Conservation (phyloP, 2,329 filamentous ascomycete species). For the Parastagonospora nodorum region DNA sequence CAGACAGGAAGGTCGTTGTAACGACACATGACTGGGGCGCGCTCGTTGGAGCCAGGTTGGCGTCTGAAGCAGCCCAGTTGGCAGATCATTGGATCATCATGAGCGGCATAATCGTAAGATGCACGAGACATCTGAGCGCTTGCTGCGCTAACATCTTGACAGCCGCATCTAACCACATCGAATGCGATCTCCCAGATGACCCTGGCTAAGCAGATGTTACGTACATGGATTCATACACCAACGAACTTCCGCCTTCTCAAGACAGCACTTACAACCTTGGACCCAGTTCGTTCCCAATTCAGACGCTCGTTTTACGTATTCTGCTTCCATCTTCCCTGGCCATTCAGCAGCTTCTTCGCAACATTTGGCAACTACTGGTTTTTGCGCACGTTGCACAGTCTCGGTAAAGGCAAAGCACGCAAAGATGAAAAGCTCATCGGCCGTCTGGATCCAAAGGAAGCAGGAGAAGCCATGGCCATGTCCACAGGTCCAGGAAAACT, state of each 20-base stretch:
- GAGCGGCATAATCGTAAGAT: conserved; percentile 59
- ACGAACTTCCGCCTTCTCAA: conserved; percentile 52
- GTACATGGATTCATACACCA: conserved; percentile 53
- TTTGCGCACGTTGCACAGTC: conserved; percentile 49
- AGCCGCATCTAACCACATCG: conserved; percentile 50
- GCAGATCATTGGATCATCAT: conserved; percentile 61
- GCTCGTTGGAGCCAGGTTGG: conserved; percentile 58
- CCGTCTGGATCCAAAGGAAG: conserved; percentile 23
- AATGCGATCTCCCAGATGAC: conserved; percentile 50
- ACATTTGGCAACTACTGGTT: conserved; percentile 57
- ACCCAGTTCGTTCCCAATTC: conserved; percentile 56
- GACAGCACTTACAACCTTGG: conserved; percentile 51
- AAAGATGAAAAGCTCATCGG: conserved; percentile 12
- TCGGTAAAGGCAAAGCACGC: conserved; percentile 39
- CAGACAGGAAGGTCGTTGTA: conserved; percentile 47
- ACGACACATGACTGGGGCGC: conserved; percentile 63
- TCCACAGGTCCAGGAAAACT: conserved; percentile 56
- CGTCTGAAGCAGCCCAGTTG: conserved; percentile 61
- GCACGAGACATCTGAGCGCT: not conserved
- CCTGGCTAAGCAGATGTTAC: conserved; percentile 57
- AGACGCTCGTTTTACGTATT: conserved; percentile 61
- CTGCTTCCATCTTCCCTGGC: conserved; percentile 56
- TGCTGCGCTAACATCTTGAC: not conserved
- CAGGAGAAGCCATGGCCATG: conserved; percentile 56
- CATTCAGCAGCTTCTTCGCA: conserved; percentile 52